Conservation (phyloP, 129 eudicot genomes). For the Heracleum sosnowskyi region DNA sequence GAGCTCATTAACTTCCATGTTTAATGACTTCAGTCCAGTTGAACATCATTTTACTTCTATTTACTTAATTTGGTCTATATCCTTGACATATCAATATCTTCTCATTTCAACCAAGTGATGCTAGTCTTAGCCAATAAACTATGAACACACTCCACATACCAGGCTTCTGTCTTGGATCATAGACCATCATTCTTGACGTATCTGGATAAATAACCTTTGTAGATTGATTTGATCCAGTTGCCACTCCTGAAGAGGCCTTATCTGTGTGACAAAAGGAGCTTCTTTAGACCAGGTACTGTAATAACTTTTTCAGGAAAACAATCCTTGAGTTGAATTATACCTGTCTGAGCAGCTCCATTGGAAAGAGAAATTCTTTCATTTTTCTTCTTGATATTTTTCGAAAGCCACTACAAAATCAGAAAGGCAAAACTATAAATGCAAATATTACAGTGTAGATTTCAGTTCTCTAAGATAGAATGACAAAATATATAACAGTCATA, state of each 20-base stretch:
- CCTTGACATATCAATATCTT: neutral
- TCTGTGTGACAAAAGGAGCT: conserved; percentile 35
- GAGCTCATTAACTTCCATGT: neutral
- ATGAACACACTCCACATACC: conserved; percentile 35
- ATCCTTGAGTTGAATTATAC: neutral
- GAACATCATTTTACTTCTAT: neutral
- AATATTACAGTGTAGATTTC: neutral
- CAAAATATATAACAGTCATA: no score
- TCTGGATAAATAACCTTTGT: conserved; percentile 71
- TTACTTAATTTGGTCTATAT: neutral
- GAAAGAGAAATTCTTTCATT: conserved; percentile 44
- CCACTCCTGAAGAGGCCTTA: conserved; percentile 34
- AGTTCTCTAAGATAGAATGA: neutral
- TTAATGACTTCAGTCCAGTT: neutral
- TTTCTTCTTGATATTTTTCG: conserved; percentile 69
- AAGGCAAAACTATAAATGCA: neutral
- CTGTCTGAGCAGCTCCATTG: conserved; percentile 42
- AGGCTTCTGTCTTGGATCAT: conserved; percentile 68
- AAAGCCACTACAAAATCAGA: conserved; percentile 68
- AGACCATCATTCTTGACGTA: conserved; percentile 66
- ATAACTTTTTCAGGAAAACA: conserved; percentile 6
- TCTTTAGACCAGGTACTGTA: neutral
- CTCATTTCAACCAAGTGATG: neutral
- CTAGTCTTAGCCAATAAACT: neutral
- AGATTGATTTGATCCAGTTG: conserved; percentile 29